Percentiles rank a stretch among this genome's conserved stretches.
Conservation (phyloP, 345 rosid genomes). For the Lagerstroemia speciosa region DNA sequence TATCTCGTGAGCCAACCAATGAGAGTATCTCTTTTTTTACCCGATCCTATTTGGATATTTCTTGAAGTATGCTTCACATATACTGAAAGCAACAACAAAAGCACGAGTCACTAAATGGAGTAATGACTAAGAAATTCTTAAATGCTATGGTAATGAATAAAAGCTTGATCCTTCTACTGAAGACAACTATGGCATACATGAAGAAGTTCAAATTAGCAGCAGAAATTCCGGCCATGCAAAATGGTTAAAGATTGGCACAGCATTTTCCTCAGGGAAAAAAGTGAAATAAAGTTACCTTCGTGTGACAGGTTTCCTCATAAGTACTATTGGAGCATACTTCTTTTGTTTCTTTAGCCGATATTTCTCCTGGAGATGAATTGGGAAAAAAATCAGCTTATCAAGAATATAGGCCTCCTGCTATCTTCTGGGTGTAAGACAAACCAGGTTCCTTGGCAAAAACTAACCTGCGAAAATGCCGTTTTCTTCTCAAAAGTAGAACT, state of each 20-base stretch:
- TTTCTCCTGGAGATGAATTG: constrained; percentile 55
- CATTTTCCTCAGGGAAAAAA: not conserved
- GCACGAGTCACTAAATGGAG: constrained; percentile 9
- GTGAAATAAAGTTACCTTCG: constrained; percentile 37
- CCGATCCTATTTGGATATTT: constrained; percentile 73
- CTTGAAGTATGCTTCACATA: constrained; percentile 91
- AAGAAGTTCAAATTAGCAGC: not conserved
- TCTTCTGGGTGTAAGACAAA: not conserved
- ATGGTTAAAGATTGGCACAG: not conserved
- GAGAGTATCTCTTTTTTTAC: constrained; percentile 24
- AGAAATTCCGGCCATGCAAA: not conserved
- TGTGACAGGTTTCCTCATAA: constrained; percentile 70
- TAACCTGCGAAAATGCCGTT: constrained; percentile 69
- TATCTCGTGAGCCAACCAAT: not conserved
- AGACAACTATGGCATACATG: not conserved
- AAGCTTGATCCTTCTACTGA: not conserved
- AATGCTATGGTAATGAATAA: not conserved
- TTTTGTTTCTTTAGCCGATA: constrained; percentile 83
- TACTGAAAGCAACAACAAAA: constrained; percentile 38
- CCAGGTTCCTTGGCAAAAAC: not conserved
- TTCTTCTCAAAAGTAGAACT: constrained; percentile 89
- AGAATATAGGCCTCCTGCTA: not conserved
- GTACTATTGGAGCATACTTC: constrained; percentile 85
- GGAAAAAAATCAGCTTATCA: constrained; percentile 3
- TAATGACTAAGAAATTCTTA: not conserved